A percentile compares a stretch with the other conserved stretches of the same genome.
These are phyloP conservation scores for Xanthoceras sorbifolium DNA, from an alignment of 345 rosid species.

Conservation along the genomic window DNA sequence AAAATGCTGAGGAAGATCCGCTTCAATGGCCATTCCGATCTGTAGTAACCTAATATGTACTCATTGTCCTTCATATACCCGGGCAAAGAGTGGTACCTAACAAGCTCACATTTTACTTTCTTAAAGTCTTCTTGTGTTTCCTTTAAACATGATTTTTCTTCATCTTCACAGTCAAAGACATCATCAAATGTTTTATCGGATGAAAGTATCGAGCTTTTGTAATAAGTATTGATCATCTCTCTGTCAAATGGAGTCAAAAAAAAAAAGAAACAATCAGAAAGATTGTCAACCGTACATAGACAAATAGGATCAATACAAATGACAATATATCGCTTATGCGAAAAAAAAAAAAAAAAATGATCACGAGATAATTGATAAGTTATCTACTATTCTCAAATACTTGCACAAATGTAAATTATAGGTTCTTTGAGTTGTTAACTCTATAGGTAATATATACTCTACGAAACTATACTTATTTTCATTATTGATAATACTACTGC, in stretches of 20 bases:
- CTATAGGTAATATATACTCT: not conserved
- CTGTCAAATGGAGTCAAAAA: not conserved
- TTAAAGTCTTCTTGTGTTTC: slow-evolving; percentile 21
- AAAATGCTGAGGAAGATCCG: slow-evolving; percentile 30
- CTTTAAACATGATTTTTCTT: slow-evolving; percentile 8
- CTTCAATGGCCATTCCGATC: slow-evolving; percentile 36
- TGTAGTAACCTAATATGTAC: slow-evolving; percentile 28
- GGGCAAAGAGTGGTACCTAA: slow-evolving; percentile 22
- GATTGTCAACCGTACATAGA: not conserved
- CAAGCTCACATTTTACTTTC: slow-evolving; percentile 27
- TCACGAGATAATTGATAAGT: not conserved
- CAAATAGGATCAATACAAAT: not conserved
- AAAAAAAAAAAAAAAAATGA: not conserved
- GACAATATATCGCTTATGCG: not conserved
- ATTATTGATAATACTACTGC: not conserved
- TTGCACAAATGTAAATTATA: not conserved
- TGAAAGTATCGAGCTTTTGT: slow-evolving; percentile 4
- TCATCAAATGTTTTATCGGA: slow-evolving; percentile 7
- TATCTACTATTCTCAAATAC: not conserved
- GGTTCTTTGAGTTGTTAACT: not conserved
- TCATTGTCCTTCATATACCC: slow-evolving; percentile 29
- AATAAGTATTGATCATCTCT: slow-evolving; percentile 20
- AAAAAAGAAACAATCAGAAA: not conserved
- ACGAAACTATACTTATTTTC: not conserved
- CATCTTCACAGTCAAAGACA: slow-evolving; percentile 22